Evolutionary conservation across 2,329 filamentous ascomycete genomes (phyloP).

Genomic region (Didymella lethalis): DNA sequence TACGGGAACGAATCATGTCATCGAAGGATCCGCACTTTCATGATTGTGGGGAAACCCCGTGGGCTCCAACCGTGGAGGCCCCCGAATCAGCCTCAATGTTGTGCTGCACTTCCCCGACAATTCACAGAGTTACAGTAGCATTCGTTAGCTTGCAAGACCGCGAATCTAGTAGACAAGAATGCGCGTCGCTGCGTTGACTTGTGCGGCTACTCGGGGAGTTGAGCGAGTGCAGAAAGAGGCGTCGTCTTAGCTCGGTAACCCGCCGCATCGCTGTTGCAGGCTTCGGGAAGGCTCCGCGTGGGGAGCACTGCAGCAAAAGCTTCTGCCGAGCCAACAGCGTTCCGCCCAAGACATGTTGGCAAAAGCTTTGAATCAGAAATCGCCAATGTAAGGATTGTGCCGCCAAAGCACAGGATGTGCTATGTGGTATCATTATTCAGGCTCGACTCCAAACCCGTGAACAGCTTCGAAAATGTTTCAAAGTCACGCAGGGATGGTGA

Average conservation of each 20-base stretch:
- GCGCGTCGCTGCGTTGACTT: neutral
- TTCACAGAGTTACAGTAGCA: neutral
- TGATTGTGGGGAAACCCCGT: conserved; percentile 15
- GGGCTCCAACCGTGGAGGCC: conserved; percentile 6
- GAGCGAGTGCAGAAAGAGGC: neutral
- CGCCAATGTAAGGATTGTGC: neutral
- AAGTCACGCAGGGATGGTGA: neutral
- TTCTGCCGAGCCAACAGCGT: conserved; percentile 5
- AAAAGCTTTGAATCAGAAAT: neutral
- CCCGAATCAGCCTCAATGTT: conserved; percentile 1
- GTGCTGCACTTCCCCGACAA: neutral
- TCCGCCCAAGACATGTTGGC: conserved; percentile 1
- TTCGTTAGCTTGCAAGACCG: neutral
- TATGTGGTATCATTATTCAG: neutral
- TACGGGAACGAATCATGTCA: conserved; percentile 14
- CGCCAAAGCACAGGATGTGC: neutral
- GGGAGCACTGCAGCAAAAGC: conserved; percentile 5
- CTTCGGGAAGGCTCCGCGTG: conserved; percentile 14
- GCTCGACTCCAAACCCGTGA: too few relatives aligned
- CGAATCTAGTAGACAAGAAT: neutral
- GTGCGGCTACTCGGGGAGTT: conserved; percentile 2
- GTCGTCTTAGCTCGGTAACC: conserved; percentile 8
- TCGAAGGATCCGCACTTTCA: conserved; percentile 4
- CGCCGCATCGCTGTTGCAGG: conserved; percentile 6
- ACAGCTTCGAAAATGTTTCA: neutral